These are phyloP conservation scores for Pelargonium cotyledonis DNA, from an alignment of 441 rosid genomes.

Conservation along the genomic window DNA sequence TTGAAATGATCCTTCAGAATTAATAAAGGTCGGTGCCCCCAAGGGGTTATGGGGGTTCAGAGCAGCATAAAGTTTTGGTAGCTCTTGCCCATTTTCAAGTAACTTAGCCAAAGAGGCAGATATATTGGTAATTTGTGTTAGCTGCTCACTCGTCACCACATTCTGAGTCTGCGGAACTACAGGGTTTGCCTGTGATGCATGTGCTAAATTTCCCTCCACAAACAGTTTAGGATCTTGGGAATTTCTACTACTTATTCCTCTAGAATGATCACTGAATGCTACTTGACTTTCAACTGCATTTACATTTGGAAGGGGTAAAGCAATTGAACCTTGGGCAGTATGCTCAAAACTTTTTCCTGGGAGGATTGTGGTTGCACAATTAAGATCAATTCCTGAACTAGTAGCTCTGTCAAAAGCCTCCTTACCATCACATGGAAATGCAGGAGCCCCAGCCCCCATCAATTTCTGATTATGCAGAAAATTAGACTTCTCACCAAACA, in stretches of 20 bases:
- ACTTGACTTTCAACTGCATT: slow-evolving; percentile 39
- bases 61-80: slow-evolving; percentile 55
- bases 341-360: slow-evolving; percentile 38
- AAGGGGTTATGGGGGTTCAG: slow-evolving; percentile 37
- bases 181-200: slow-evolving; percentile 27
- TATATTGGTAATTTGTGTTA: slow-evolving; percentile 53
- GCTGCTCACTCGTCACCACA: slow-evolving; percentile 48
- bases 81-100: slow-evolving; percentile 68
- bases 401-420: slow-evolving; percentile 26
- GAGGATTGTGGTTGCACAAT: slow-evolving; percentile 28
- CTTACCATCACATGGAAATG: slow-evolving; percentile 27
- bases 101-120: slow-evolving; percentile 75
- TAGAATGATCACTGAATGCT: slow-evolving; percentile 26
- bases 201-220: slow-evolving; percentile 29
- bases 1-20: slow-evolving; percentile 30
- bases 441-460: slow-evolving; percentile 27
- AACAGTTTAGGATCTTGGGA: slow-evolving; percentile 31
- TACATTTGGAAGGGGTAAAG: slow-evolving; percentile 37
- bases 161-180: slow-evolving; percentile 33
- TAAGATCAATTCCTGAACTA: slow-evolving; percentile 27
- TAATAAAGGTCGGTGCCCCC: slow-evolving; percentile 30
- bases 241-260: slow-evolving; percentile 29
- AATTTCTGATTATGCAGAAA: slow-evolving; percentile 30
- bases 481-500: slow-evolving; percentile 26
- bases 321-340: slow-evolving; percentile 33